Base-by-base conservation (phyloP, 345 rosid genomes). In the Boechera retrofracta region DNA sequence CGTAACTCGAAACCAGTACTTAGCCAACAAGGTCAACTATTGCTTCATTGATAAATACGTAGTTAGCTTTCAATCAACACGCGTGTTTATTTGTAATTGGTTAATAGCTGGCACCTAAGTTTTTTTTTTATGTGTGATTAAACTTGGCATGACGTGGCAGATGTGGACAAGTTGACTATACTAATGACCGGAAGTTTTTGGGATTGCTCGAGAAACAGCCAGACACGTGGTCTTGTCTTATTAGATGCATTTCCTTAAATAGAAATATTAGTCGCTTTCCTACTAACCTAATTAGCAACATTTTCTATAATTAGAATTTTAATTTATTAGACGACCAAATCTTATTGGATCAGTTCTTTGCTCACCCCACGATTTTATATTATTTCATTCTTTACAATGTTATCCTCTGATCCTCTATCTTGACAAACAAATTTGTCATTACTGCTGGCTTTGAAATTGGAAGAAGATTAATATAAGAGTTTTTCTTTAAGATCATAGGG, bases 181-280 rank as follows among this genome's bases (percentile, higher is more conserved):
- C 16, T 64, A 63, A 70, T 58, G 79, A 76, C 79, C 38, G 13
- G 57, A 69, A 64, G 67, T 44, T 59, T 70, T 64, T 45, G 58
- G 16, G 28, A 77, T 77, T 5, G 31, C 26, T 64, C 72, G 67
- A 71, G 68, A 58, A 77, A 36, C 53, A 69, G 72, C 76, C 47
- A 51, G 4, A 78, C 81, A 78, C 77, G 81, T 78, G 81, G 73
- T 57, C 67, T 77, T 72, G 77, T 77, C 77, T 71, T 77, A 77
- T 77, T 72, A 64, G 63, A 71, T 39, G 11, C 48, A 15, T 72
- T 78, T 65, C 81, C 77, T 72, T 66, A 72, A 56, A 48, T 77
- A 78, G 81, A 39, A 71, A 29, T 78, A 78, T 72, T 78, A 57
- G 77, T 72, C 60, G 81, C 69, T 78, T 48, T 78, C 81, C 18